Evolutionary conservation across 352 stramenopile genomes (phyloP).

Genomic region (Globisporangium irregulare): DNA sequence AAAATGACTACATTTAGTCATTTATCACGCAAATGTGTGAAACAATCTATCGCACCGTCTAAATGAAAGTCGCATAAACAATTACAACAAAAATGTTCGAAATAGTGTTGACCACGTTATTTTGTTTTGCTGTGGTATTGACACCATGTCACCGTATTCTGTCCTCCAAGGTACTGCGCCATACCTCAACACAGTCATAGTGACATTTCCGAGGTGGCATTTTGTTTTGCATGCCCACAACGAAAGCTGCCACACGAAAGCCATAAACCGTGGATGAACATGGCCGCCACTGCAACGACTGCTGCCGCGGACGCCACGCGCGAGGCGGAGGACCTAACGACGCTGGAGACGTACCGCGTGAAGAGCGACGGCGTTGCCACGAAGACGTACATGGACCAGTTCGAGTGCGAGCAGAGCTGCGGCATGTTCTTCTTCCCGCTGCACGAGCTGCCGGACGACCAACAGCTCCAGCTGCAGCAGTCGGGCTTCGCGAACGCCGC

Average conservation of each 20-base stretch:
- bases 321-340: conserved; percentile 16
- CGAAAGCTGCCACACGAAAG: neutral
- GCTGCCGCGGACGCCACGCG: neutral
- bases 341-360: conserved; percentile 45
- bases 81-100: too few species aligned
- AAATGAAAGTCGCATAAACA: too few species aligned
- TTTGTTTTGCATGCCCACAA: neutral
- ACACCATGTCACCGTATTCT: neutral
- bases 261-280: neutral
- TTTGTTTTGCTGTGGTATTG: neutral
- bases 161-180: neutral
- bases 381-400: conserved; percentile 66
- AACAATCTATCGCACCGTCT: too few species aligned
- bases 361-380: conserved; percentile 54
- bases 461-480: conserved; percentile 85
- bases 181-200: neutral
- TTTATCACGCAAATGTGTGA: too few species aligned
- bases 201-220: neutral
- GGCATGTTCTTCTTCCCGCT: conserved; percentile 92
- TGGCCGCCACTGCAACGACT: neutral
- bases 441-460: conserved; percentile 52
- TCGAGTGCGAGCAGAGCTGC: conserved; percentile 89
- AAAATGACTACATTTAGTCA: too few species aligned
- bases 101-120: neutral
- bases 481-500: conserved; percentile 75